phyloP scores from a whole-genome alignment of 2,329 filamentous ascomycete species.

The Aspergillus ibericus region DNA sequence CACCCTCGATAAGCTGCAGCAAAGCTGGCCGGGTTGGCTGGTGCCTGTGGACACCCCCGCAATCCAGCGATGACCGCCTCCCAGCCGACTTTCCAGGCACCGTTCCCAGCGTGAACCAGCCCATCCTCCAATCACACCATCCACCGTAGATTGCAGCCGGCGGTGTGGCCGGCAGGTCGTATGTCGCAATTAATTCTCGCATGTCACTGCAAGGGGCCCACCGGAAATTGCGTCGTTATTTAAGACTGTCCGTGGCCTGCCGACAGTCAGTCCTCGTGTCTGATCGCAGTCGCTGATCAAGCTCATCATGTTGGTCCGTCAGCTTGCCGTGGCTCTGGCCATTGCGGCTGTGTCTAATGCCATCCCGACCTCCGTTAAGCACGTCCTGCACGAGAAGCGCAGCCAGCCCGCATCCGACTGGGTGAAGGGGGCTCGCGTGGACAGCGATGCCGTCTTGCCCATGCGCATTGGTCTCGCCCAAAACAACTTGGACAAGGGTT shows the following conservation, averaged over 20 bases:
- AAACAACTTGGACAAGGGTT: conserved; percentile 46
- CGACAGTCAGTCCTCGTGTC: background rate
- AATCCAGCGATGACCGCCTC: background rate
- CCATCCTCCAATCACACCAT: background rate
- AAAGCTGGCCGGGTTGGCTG: background rate
- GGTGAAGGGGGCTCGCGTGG: conserved; percentile 40
- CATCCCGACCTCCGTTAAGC: conserved; percentile 29
- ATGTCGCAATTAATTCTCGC: conserved; percentile 3
- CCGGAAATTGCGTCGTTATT: background rate
- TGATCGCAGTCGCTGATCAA: background rate
- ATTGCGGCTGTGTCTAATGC: conserved; percentile 24
- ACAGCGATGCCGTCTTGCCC: conserved; percentile 39
- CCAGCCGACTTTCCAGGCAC: background rate
- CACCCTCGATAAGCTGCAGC: background rate
- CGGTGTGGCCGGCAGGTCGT: background rate
- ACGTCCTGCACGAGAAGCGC: conserved; percentile 49
- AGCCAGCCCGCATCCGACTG: conserved; percentile 34
- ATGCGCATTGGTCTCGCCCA: conserved; percentile 51
- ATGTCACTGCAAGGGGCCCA: conserved; percentile 3
- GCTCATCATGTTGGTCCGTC: conserved; percentile 3
- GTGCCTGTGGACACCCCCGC: background rate
- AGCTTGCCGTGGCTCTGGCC: conserved; percentile 13
- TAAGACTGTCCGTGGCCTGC: background rate
- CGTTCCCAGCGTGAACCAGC: background rate
- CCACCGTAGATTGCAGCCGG: background rate